Base-by-base conservation (phyloP, 2,329 filamentous ascomycete species). In the Clarireedia sp. region DNA sequence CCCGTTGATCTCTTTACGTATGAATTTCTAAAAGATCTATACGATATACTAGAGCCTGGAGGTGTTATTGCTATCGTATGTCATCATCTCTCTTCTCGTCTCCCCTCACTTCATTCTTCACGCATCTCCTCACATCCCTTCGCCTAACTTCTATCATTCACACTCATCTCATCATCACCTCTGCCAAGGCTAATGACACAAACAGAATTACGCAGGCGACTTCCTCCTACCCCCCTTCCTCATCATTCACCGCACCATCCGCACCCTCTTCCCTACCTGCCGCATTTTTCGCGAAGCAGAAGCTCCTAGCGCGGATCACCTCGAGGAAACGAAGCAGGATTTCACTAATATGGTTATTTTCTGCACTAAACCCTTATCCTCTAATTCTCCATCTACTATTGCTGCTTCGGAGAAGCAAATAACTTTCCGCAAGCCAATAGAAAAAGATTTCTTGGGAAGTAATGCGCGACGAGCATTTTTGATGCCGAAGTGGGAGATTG, bases 341-440 rank as follows among this genome's bases (percentile, higher is more conserved):
- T 96, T 97, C 70, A 89, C 90, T 68, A 99, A 99, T 74, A 90
- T 97, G 80, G 88, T 97, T 47, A 83, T 97, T 58, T 96, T 96
- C 74, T 99, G 94, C 76, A 72, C 54, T 19, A 68, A 65, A 26
- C 49, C 54, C n/a, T 49, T 48, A 48, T 56, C 9, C 19, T 63
- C 60, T 6, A 61, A 67, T 26, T 66, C 60, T 72, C 90, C 38
- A 73, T 68, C 0, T 97, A 33, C 29, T 33, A 33, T 33, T 12
- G 29, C 29, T 14, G 29, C 29, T 4, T 33, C 29, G 8, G 29
- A 33, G 29, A 33, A 33, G 29, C 29, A 33, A 12, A 33, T 33
- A 33, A 33, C 10, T 33, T 33, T 97, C 74, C 80, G 91, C 12
- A 66, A 75, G 16, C 81, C 90, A 0, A 74, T 71, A 0, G 70